phyloP scores from a whole-genome alignment of 352 stramenopile species.

The Phytopythium boreale region DNA sequence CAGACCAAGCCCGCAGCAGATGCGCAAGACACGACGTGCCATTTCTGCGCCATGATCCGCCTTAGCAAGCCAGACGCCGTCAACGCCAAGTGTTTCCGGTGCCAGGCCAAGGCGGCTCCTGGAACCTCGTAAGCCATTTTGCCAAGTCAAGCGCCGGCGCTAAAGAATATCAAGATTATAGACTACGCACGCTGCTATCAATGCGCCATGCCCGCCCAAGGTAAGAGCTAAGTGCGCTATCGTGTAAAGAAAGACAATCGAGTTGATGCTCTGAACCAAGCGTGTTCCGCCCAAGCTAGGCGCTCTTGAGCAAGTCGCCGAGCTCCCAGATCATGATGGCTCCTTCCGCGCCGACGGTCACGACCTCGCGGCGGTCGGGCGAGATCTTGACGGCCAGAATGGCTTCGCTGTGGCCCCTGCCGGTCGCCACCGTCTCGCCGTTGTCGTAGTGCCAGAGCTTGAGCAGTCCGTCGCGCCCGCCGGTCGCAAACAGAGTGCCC shows the following conservation, averaged over 20 bases:
- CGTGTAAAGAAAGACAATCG: conserved; percentile 2
- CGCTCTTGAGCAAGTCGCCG: conserved; percentile 30
- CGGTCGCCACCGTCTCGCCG: conserved; percentile 84
- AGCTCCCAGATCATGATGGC: conserved; percentile 97
- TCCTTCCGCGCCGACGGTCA: conserved; percentile 93
- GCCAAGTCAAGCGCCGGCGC: not conserved
- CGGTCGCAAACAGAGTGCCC: conserved; percentile 91
- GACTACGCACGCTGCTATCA: not conserved
- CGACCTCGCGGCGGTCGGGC: conserved; percentile 90
- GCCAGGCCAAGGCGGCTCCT: conserved; percentile 18
- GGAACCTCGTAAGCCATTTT: not conserved
- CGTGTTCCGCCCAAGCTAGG: not conserved
- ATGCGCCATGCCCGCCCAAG: not conserved
- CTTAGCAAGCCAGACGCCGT: conserved; percentile 34
- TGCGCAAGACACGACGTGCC: not conserved
- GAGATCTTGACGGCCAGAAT: conserved; percentile 93
- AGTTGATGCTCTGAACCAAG: not conserved
- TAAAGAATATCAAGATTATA: conserved; percentile 3
- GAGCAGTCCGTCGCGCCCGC: conserved; percentile 88
- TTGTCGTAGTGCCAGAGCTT: conserved; percentile 98
- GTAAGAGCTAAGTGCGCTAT: not conserved
- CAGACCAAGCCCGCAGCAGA: not conserved
- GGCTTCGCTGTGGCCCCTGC: conserved; percentile 92
- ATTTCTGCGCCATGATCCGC: conserved; percentile 43
- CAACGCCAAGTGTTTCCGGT: conserved; percentile 30